phyloP scores from a whole-genome alignment of 73 alveolate species.

The Tetrahymena malaccensis region DNA sequence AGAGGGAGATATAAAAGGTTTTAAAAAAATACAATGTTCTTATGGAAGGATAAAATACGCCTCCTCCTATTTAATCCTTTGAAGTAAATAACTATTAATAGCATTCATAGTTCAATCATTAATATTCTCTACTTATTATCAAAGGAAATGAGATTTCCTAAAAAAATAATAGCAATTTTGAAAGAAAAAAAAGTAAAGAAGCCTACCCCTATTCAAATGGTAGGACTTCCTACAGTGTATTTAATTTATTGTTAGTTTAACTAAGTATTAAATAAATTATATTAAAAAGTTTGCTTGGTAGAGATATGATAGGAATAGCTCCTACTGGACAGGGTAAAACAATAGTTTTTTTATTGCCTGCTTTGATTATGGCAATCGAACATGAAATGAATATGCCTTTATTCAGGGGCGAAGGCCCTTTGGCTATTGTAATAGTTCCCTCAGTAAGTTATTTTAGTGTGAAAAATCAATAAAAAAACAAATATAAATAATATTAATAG shows the following conservation, averaged over 20 bases:
- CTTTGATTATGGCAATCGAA: constrained; percentile 41
- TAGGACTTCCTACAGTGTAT: constrained; percentile 45
- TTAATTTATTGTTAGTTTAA: not conserved
- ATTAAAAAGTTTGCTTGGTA: constrained; percentile 66
- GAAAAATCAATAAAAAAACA: not conserved
- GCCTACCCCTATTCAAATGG: constrained; percentile 45
- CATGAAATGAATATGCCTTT: constrained; percentile 33
- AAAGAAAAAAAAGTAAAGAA: constrained; percentile 35
- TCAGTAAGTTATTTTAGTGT: not conserved
- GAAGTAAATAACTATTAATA: not conserved
- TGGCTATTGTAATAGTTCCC: constrained; percentile 39
- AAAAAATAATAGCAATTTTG: constrained; percentile 12
- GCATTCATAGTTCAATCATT: not conserved
- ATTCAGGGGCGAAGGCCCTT: constrained; percentile 48
- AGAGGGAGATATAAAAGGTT: not conserved
- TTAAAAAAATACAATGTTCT: constrained; percentile 12
- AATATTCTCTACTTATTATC: not conserved
- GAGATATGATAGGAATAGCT: constrained; percentile 89
- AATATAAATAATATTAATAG: not conserved
- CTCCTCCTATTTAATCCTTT: constrained; percentile 43
- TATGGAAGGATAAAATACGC: constrained; percentile 38
- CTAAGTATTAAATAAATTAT: constrained; percentile 15
- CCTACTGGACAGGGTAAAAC: constrained; percentile 94
- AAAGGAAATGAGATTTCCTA: constrained; percentile 23
- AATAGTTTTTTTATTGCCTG: constrained; percentile 79